Evolutionary conservation across 257 asterid species (phyloP), one percentile per base, ranked within the genome.

Genomic region (Lantana camara): DNA sequence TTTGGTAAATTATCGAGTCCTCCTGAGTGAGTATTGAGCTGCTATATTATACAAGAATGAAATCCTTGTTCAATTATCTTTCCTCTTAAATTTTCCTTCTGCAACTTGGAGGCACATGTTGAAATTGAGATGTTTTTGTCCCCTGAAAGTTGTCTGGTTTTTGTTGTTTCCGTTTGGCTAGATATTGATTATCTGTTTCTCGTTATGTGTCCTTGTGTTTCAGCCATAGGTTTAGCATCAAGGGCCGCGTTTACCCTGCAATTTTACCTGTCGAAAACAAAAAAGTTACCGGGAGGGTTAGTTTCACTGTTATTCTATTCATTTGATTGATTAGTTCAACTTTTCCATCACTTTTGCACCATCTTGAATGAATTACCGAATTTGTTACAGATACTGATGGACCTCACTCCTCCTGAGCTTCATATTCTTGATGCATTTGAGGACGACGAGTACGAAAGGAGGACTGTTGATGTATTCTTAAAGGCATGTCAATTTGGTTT

Each of bases 171-270:
- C 5, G 5, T 27, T 2, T 5, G 2, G 32, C 32, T 27, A 27
- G 32, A 27, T 27, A 27, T 8, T 29, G 40, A 16, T 10, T 16
- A 4, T 24, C 48, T 41, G 11, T 3, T 77, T 63, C 5, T 57
- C 16, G 67, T 0, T 41, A 35, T 55, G 20, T 57, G 49, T 74
- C 40, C 63, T 79, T 35, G 9, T 2, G 4, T 66, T 75, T 7
- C 40, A 90, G 97, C 79, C 95, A 81, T 46, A 80, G 97, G 78
- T 87, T 79, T 70, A 85, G 96, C 78, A 80, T 90, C 90, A 81
- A 79, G 79, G 95, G 75, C 10, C 78, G 91, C 16, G 95, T 91
- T 62, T 91, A 91, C 75, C 97, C 96, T 44, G 97, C 97, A 37
- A 91, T 91, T 47, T 35, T 84, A 44, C 96, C 95, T 0, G 76